These are phyloP conservation scores for Trichosporon sp. DNA, from an alignment of 1,284 basidiomycete genomes.

Conservation along the genomic window DNA sequence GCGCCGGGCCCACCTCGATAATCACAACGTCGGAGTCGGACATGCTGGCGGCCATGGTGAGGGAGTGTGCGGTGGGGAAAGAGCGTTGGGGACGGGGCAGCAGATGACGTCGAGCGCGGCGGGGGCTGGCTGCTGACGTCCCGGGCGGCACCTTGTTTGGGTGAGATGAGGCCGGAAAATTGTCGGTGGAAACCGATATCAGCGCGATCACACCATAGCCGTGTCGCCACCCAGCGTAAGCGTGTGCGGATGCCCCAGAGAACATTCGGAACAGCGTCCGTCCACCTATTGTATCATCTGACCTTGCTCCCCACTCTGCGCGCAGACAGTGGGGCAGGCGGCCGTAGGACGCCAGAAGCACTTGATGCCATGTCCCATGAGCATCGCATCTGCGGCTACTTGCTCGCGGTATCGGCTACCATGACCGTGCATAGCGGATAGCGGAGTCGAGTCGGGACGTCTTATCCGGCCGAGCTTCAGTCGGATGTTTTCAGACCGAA, in stretches of 20 bases:
- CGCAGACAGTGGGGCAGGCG: background rate
- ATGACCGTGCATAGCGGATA: background rate
- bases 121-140: background rate
- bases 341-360: background rate
- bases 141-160: background rate
- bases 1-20: background rate
- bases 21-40: constrained; percentile 1
- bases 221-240: background rate
- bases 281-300: background rate
- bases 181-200: background rate
- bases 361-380: background rate
- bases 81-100: background rate
- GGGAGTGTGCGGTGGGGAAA: background rate
- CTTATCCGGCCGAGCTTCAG: background rate
- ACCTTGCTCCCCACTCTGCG: background rate
- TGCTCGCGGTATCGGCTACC: background rate
- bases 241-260: background rate
- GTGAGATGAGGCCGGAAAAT: background rate
- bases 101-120: background rate
- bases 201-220: background rate
- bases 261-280: background rate
- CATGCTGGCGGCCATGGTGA: background rate
- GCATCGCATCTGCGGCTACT: too few species aligned
- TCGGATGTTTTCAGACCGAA: constrained; percentile 4
- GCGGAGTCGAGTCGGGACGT: background rate